Base-by-base conservation (phyloP, 257 asterid species). In the Haberlea rhodopensis region DNA sequence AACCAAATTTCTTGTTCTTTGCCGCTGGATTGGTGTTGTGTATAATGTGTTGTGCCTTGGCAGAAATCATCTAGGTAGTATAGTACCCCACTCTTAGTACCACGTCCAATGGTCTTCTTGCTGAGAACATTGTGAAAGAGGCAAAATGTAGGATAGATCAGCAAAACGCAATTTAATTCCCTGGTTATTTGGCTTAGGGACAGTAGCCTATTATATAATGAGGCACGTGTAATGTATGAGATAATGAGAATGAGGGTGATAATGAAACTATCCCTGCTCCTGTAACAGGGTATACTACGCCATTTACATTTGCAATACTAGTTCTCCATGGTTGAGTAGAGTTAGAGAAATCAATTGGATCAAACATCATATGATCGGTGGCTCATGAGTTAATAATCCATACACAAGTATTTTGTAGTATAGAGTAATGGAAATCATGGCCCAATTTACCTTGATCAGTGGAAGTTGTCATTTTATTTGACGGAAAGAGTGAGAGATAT, bases 41-140 rank as follows among this genome's bases (percentile, higher is more conserved):
- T 15, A 9, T 9, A 20, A 56, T 26, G 40, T 11, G 40, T 34
- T 56, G 21, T n/a, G n/a, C n/a, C n/a, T n/a, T n/a, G n/a, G n/a
- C n/a, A n/a, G n/a, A n/a, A n/a, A n/a, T n/a, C n/a, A 10, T 56
- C 40, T 19, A 56, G 6, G 15, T 56, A 15, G 15, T n/a, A n/a
- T 56, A 56, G 43, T 10, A 20, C 61, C 61, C 15, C 11, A 10
- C 61, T 56, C 61, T 56, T 56, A 23, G 34, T 56, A 10, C 34
- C 40, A 4, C 9, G 13, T 8, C 21, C 11, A 23, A 23, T 3
- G 5, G 19, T 51, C 22, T 51, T 23, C 24, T 51, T 4, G 56
- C 5, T 51, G 7, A 55, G n/a, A n/a, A n/a, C n/a, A n/a, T n/a
- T n/a, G n/a, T n/a, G n/a, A n/a, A n/a, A n/a, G n/a, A n/a, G n/a